Evolutionary conservation across 495 filamentous ascomycete genomes (phyloP).

Genomic region (Aspergillus egyptiacus): DNA sequence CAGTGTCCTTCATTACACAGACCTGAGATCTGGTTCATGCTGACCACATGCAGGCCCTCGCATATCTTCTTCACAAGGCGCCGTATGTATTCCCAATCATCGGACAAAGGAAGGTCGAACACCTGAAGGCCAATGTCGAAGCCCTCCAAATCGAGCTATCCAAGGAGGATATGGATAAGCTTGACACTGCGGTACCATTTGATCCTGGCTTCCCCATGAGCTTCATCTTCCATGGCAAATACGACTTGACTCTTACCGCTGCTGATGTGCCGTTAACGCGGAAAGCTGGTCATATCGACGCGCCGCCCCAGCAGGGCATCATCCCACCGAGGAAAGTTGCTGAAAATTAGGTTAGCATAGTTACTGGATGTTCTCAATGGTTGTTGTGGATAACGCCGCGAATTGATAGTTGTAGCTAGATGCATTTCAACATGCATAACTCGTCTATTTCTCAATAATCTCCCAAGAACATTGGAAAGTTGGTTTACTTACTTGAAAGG

Average conservation of each 20-base stretch:
- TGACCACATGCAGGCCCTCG: constrained; percentile 48
- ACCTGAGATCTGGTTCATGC: too few relatives aligned
- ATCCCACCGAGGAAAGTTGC: constrained; percentile 6
- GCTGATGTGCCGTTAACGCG: constrained; percentile 12
- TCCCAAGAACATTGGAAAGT: too few relatives aligned
- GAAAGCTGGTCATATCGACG: constrained; percentile 10
- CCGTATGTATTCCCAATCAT: constrained; percentile 74
- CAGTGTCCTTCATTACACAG: background rate
- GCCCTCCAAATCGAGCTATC: constrained; percentile 50
- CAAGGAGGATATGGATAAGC: constrained; percentile 49
- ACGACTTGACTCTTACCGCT: constrained; percentile 6
- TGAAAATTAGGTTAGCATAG: background rate
- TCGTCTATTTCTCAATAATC: too few relatives aligned
- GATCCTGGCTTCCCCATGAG: constrained; percentile 24
- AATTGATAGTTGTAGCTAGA: too few relatives aligned
- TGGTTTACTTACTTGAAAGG: too few relatives aligned
- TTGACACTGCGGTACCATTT: constrained; percentile 47
- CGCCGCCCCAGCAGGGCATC: background rate
- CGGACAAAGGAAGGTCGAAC: constrained; percentile 59
- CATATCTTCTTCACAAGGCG: constrained; percentile 68
- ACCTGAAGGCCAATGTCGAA: constrained; percentile 59
- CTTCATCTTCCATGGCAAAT: constrained; percentile 7
- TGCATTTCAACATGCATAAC: too few relatives aligned
- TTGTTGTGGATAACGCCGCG: too few relatives aligned
- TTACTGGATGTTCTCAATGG: background rate